A percentile compares a stretch with the other conserved stretches of the same genome.
These are phyloP conservation scores for Xerocomus cyaneibrunnescens DNA, from an alignment of 1,284 basidiomycete species.

Conservation along the genomic window DNA sequence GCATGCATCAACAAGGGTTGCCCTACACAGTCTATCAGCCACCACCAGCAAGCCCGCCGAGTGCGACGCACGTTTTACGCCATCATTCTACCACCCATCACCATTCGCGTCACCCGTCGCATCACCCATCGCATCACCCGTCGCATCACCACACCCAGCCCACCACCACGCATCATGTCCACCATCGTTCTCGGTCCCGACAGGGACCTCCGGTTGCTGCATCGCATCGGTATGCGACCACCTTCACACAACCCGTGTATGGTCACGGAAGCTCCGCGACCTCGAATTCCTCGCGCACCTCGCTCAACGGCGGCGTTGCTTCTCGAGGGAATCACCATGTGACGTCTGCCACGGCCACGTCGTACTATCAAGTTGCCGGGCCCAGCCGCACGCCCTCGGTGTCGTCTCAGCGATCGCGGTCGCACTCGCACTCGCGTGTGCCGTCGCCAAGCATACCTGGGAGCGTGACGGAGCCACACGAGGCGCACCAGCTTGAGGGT, in stretches of 20 bases:
- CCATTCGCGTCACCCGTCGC: not conserved
- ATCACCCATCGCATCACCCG: too few relatives aligned
- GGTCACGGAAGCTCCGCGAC: slow-evolving; percentile 27
- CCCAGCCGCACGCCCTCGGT: slow-evolving; percentile 4
- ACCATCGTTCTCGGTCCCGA: slow-evolving; percentile 25
- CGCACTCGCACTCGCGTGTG: slow-evolving; percentile 13
- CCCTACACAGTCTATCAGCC: slow-evolving; percentile 7
- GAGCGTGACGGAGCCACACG: not conserved
- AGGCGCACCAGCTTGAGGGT: slow-evolving; percentile 3
- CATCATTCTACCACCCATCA: not conserved
- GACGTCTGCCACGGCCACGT: slow-evolving; percentile 1
- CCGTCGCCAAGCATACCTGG: slow-evolving; percentile 2
- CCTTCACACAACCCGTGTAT: slow-evolving; percentile 26
- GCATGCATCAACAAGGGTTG: slow-evolving; percentile 22
- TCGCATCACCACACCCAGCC: not conserved
- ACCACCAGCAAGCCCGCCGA: not conserved
- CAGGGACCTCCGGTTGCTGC: slow-evolving; percentile 30
- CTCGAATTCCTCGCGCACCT: slow-evolving; percentile 21
- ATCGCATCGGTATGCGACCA: slow-evolving; percentile 34
- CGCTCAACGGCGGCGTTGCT: slow-evolving; percentile 20
- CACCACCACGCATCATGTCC: slow-evolving; percentile 20
- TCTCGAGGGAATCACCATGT: slow-evolving; percentile 16
- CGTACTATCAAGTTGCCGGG: slow-evolving; percentile 7
- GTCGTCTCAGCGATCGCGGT: slow-evolving; percentile 22
- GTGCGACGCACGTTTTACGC: slow-evolving; percentile 7